Conservation (phyloP, 1,139 yeast genomes). For the Sugiyamaella xylanicola region DNA sequence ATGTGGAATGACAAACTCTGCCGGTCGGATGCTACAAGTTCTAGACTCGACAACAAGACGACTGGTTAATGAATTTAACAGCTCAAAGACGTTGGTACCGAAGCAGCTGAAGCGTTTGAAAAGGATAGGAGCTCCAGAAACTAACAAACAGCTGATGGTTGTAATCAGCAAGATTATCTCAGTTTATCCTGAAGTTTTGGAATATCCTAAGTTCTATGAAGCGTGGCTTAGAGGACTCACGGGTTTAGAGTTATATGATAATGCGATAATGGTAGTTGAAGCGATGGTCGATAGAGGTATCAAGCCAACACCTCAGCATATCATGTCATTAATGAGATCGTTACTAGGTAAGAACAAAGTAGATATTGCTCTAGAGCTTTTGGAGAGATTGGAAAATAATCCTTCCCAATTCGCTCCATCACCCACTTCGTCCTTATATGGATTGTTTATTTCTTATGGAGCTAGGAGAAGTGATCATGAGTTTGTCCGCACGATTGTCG, state of each 20-base stretch:
- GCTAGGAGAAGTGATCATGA: conserved; percentile 29
- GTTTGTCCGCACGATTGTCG: conserved; percentile 27
- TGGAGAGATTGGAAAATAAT: conserved; percentile 29
- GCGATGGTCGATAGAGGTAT: conserved; percentile 34
- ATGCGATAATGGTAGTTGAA: conserved; percentile 33
- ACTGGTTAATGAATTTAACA: conserved; percentile 20
- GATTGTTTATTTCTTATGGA: conserved; percentile 34
- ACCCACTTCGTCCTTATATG: conserved; percentile 31
- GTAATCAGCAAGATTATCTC: conserved; percentile 30
- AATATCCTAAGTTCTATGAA: conserved; percentile 32
- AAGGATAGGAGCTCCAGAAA: conserved; percentile 17
- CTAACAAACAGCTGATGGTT: conserved; percentile 23
- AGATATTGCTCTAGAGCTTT: conserved; percentile 28
- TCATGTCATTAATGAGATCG: conserved; percentile 31
- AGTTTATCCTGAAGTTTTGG: conserved; percentile 33
- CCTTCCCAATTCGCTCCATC: conserved; percentile 22
- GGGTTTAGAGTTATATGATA: conserved; percentile 30
- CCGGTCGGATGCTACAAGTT: conserved; percentile 24
- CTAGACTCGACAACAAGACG: conserved; percentile 29
- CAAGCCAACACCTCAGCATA: conserved; percentile 26
- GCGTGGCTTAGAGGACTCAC: conserved; percentile 38
- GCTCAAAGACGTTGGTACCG: conserved; percentile 22
- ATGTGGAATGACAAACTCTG: conserved; percentile 27
- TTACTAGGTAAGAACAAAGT: conserved; percentile 29
- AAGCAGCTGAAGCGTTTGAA: conserved; percentile 14